A percentile compares a stretch with the other conserved stretches of the same genome.
These are phyloP conservation scores for Scheffersomyces amazonensis DNA, from an alignment of 805 yeast species.

Conservation along the genomic window DNA sequence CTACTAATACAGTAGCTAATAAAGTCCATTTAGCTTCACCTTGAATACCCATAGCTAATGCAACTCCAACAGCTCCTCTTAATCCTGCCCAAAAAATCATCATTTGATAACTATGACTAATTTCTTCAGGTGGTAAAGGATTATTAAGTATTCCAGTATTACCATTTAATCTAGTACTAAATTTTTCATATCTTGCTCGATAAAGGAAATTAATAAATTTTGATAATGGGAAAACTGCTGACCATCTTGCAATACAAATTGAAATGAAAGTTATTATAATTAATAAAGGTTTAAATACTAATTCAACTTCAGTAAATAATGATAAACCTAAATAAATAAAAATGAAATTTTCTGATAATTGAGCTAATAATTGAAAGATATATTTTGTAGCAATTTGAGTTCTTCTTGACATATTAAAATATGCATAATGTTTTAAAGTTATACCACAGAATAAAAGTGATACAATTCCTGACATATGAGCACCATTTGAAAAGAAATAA, in stretches of 20 bases:
- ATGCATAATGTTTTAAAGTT: conserved; percentile 94
- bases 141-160: conserved; percentile 36
- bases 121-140: conserved; percentile 69
- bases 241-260: conserved; percentile 94
- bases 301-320: conserved; percentile 91
- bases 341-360: conserved; percentile 93
- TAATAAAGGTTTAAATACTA: conserved; percentile 89
- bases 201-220: conserved; percentile 77
- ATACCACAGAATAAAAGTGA: conserved; percentile 94
- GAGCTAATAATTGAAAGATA: conserved; percentile 90
- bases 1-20: conserved; percentile 92
- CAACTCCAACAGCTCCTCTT: conserved; percentile 99
- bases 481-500: conserved; percentile 96
- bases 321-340: conserved; percentile 94
- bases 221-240: conserved; percentile 94
- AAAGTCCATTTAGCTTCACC: conserved; percentile 89
- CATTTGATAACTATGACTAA: conserved; percentile 93
- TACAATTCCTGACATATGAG: conserved; percentile 99
- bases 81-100: conserved; percentile 99
- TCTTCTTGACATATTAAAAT: conserved; percentile 94
- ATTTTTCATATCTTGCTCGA: conserved; percentile 51
- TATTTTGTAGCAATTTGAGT: conserved; percentile 96
- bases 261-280: conserved; percentile 88
- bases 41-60: conserved; percentile 94
- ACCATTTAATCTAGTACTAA: conserved; percentile 16